A percentile compares a stretch with the other conserved stretches of the same genome.
Evolutionary conservation across 2,329 filamentous ascomycete genomes (phyloP).

Genomic region (Botrytis hyacinthi): DNA sequence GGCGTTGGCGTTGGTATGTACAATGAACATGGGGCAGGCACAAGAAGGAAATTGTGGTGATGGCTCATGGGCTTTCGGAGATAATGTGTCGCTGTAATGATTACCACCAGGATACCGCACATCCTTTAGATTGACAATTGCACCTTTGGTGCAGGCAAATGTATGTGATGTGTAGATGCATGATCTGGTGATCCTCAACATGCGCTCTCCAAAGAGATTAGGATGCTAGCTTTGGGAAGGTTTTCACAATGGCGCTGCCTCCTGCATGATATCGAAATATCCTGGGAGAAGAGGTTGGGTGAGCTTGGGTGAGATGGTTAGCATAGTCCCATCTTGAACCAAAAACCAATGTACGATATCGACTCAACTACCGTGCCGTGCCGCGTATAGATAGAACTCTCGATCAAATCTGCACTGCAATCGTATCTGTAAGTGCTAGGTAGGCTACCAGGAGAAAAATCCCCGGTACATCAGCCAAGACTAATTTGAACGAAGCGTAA

Average conservation of each 20-base stretch:
- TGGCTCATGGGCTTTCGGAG: not conserved
- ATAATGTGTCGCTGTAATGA: not conserved
- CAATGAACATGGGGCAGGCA: not conserved
- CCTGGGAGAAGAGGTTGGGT: not conserved
- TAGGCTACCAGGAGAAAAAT: not conserved
- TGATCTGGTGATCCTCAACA: not conserved
- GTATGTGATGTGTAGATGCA: not conserved
- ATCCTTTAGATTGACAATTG: conserved; percentile 4
- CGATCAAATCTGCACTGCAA: not conserved
- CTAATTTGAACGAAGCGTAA: not conserved
- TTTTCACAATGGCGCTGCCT: not conserved
- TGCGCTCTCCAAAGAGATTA: not conserved
- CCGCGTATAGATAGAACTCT: not conserved
- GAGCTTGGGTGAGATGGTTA: not conserved
- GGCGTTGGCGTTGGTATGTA: conserved; percentile 2
- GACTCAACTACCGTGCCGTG: conserved; percentile 4
- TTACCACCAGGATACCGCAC: conserved; percentile 8
- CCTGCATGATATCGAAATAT: not conserved
- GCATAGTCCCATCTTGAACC: not conserved
- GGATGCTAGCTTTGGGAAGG: not conserved
- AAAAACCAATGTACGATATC: not conserved
- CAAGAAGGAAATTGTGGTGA: conserved; percentile 8
- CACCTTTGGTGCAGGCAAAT: not conserved
- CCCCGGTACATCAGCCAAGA: not conserved
- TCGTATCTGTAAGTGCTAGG: not conserved